These are phyloP conservation scores for Entomortierella beljakovae DNA, from an alignment of 192 early-diverging fungal genomes.

Conservation along the genomic window DNA sequence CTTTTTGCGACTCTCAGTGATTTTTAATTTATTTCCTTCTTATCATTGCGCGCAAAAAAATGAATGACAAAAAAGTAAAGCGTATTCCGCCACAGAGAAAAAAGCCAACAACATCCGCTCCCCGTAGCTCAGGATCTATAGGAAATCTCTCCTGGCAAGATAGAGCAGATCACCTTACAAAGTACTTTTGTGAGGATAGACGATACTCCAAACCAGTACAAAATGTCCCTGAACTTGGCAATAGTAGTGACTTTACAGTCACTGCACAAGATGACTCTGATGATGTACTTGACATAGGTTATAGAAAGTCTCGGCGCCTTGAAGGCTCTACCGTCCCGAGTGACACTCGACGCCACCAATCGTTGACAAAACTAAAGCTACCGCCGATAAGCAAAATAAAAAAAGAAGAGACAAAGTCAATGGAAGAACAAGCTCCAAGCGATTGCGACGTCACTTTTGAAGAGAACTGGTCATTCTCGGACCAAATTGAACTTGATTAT, in stretches of 20 bases:
- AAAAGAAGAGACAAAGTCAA: background rate
- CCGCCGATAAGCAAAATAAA: too few relatives aligned
- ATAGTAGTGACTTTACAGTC: background rate
- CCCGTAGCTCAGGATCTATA: background rate
- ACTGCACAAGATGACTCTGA: background rate
- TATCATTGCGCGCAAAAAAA: background rate
- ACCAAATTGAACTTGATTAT: conserved; percentile 7
- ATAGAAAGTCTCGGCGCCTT: background rate
- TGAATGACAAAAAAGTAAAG: background rate
- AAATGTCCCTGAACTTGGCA: too few relatives aligned
- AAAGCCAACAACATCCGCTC: background rate
- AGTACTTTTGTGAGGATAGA: too few relatives aligned
- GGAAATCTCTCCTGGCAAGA: background rate
- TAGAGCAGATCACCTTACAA: background rate
- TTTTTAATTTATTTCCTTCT: too few relatives aligned
- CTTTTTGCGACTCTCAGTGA: too few relatives aligned
- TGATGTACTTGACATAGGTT: conserved; percentile 7
- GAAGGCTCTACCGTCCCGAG: background rate
- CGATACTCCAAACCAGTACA: too few relatives aligned
- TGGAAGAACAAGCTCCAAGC: background rate
- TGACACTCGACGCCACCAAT: conserved; percentile 4
- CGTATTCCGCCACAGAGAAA: conserved; percentile 24
- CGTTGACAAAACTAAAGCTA: background rate
- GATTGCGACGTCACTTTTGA: background rate
- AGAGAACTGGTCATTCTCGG: background rate